Base-by-base conservation (phyloP, 73 alveolate species). In the Loxodes magnus region DNA sequence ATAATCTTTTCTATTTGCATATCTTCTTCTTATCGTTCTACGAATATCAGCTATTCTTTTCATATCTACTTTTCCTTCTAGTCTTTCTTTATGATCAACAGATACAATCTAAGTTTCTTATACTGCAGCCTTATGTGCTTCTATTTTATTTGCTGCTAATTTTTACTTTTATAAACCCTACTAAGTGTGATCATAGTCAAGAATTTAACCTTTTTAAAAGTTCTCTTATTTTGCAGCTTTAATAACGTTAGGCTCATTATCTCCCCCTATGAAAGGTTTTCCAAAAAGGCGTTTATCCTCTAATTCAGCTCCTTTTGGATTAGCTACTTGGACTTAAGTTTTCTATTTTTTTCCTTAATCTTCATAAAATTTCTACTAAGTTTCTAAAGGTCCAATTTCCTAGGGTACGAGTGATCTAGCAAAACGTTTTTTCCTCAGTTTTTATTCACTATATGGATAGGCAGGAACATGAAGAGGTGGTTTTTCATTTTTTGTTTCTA, bases 61-160 rank as follows among this genome's bases (percentile, higher is more conserved):
- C 27, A 81, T 37, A 55, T 81, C 95, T 5, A 89, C 89, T 71
- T 89, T 86, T 35, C 97, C 97, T 62, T 86, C 92, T 5, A 82
- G 64, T 34, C 95, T 88, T 37, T 58, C 73, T 43, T 67, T 74
- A 50, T 84, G 54, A 6, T 66, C 79, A 35, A 92, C 23, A 23
- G 84, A 68, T 5, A 84, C 96, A 14, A 84, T 63, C 33, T 84
- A 62, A 4, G 96, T 84, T 64, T 84, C 96, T 52, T 79, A 56
- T 19, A 73, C 79, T 26, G 87, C 87, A 22, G 61, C 67, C 3
- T 82, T 74, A 48, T 73, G 81, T 15, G 55, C 64, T 6, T 51
- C 64, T 29, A 57, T 72, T 41, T 66, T 57, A 2, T 64, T 31
- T 27, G 35, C 49, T 10, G 5, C 29, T 38, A 4, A 10, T 30